Conservation (phyloP, 2,329 filamentous ascomycete genomes). For the Ophiognomonia clavigignenti-juglandacearum region DNA sequence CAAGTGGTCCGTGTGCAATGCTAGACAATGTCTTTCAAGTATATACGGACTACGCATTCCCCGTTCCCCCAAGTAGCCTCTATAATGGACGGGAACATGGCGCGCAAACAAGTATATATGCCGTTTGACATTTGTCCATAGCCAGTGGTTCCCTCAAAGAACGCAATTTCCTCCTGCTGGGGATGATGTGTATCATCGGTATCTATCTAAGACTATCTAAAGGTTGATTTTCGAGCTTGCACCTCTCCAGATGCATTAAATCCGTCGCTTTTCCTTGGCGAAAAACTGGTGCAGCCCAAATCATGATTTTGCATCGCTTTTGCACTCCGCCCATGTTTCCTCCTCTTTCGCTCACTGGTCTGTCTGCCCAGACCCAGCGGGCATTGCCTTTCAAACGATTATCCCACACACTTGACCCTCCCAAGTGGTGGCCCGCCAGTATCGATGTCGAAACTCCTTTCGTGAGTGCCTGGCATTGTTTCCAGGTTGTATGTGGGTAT, state of each 20-base stretch:
- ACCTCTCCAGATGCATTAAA: background rate
- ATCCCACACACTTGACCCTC: background rate
- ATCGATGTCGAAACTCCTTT: background rate
- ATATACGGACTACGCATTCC: no score
- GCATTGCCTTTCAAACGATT: background rate
- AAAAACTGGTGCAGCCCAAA: no score
- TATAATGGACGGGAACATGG: no score
- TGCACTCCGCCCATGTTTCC: background rate
- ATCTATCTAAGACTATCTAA: conserved; percentile 18
- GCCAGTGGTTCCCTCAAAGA: background rate
- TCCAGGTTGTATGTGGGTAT: background rate
- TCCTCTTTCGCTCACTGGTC: no score
- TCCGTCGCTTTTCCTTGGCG: no score
- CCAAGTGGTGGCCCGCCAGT: background rate
- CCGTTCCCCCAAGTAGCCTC: no score
- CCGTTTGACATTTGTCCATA: background rate
- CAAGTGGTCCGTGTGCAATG: no score
- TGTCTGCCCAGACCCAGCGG: no score
- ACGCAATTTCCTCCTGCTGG: conserved; percentile 1
- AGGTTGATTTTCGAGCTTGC: background rate
- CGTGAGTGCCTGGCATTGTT: background rate
- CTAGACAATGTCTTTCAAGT: no score
- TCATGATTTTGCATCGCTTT: background rate
- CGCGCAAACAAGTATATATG: background rate
- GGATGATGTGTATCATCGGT: conserved; percentile 17